Conservation (phyloP, 805 yeast genomes). For the Cyberlindnera xishuangbannaensis region DNA sequence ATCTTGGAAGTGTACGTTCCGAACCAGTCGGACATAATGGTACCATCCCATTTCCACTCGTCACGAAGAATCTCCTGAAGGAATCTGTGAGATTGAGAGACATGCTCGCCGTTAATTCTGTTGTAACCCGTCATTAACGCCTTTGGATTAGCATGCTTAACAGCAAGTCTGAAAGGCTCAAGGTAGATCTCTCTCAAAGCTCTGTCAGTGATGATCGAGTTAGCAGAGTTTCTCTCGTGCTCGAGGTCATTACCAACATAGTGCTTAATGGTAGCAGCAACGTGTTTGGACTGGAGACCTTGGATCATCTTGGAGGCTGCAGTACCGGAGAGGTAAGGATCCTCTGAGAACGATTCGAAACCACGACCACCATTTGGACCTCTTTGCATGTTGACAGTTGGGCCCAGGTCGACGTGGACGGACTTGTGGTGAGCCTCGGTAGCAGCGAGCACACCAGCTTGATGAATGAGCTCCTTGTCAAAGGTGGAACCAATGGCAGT, state of each 20-base stretch:
- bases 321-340: conserved; percentile 45
- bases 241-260: conserved; percentile 61
- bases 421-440: conserved; percentile 49
- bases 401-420: conserved; percentile 45
- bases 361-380: conserved; percentile 59
- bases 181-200: conserved; percentile 63
- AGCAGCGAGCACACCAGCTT: conserved; percentile 49
- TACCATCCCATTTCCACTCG: conserved; percentile 56
- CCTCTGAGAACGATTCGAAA: conserved; percentile 59
- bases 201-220: conserved; percentile 48
- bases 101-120: conserved; percentile 57
- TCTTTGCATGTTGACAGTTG: conserved; percentile 48
- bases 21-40: conserved; percentile 59
- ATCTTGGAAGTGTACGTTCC: conserved; percentile 47
- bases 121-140: conserved; percentile 60
- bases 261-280: conserved; percentile 57
- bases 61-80: conserved; percentile 41
- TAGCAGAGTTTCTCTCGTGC: conserved; percentile 43
- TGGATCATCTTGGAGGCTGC: conserved; percentile 43
- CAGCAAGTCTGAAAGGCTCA: conserved; percentile 57
- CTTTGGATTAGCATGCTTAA: conserved; percentile 45
- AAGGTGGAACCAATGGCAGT: conserved; percentile 53
- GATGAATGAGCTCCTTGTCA: conserved; percentile 41
- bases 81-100: conserved; percentile 38
- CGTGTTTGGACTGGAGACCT: conserved; percentile 48